These are phyloP conservation scores for Globisporangium orthogonon DNA, from an alignment of 352 stramenopile species.

Conservation along the genomic window DNA sequence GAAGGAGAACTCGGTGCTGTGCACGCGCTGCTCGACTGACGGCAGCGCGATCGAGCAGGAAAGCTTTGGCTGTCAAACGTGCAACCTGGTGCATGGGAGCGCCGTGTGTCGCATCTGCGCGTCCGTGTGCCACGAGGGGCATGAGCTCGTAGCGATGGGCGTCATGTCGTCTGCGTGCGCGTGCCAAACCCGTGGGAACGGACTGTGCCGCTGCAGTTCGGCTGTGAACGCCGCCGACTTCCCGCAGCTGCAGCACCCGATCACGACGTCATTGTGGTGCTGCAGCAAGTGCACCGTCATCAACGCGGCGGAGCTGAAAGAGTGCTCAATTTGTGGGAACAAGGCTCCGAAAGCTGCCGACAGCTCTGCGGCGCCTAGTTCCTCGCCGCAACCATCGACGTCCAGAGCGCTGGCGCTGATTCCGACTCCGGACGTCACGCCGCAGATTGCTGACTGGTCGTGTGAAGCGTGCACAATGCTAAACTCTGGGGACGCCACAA, in stretches of 20 bases:
- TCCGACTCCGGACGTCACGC: constrained; percentile 12
- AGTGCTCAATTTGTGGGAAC: constrained; percentile 67
- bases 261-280: constrained; percentile 54
- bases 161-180: constrained; percentile 61
- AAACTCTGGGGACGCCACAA: constrained; percentile 42
- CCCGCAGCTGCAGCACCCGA: constrained; percentile 24
- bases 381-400: constrained; percentile 20
- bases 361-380: background rate
- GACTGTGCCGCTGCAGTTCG: constrained; percentile 44
- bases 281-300: constrained; percentile 83
- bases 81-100: constrained; percentile 60
- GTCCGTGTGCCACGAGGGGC: constrained; percentile 70
- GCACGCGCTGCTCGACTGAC: constrained; percentile 66
- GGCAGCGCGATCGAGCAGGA: constrained; percentile 77
- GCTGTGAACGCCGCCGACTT: constrained; percentile 32
- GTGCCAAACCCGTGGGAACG: constrained; percentile 47
- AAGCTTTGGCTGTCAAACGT: constrained; percentile 78
- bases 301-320: constrained; percentile 42
- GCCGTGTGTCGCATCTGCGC: constrained; percentile 64
- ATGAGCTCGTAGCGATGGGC: constrained; percentile 76
- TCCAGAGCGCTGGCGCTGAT: constrained; percentile 44
- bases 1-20: constrained; percentile 25
- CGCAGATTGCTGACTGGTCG: constrained; percentile 42
- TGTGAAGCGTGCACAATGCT: constrained; percentile 78
- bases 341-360: constrained; percentile 18